Evolutionary conservation across 768 basidiomycete species (phyloP).

Genomic region (Scleroderma bovista): DNA sequence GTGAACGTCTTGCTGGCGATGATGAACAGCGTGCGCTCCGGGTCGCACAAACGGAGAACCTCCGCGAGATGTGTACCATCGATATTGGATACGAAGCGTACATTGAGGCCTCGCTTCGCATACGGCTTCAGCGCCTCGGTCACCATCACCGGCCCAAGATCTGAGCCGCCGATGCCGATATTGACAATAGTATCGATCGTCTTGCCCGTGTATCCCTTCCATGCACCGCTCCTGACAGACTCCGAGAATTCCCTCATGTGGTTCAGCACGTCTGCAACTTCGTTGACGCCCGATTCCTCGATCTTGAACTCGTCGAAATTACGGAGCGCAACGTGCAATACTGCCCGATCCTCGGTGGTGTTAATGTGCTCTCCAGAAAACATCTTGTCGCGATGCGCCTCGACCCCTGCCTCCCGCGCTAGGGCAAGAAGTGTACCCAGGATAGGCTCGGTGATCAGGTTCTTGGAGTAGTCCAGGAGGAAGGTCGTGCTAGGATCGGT

Average conservation of each 20-base stretch:
- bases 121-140: slow-evolving; percentile 95
- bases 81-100: slow-evolving; percentile 94
- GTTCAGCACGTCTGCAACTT: slow-evolving; percentile 76
- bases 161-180: slow-evolving; percentile 98
- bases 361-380: slow-evolving; percentile 96
- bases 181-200: slow-evolving; percentile 92
- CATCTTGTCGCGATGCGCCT: no score
- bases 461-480: slow-evolving; percentile 96
- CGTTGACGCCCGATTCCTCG: slow-evolving; percentile 71
- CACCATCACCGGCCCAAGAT: slow-evolving; percentile 98
- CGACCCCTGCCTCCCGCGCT: slow-evolving; percentile 81
- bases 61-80: slow-evolving; percentile 97
- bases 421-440: slow-evolving; percentile 72
- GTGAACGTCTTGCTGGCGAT: slow-evolving; percentile 99
- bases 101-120: slow-evolving; percentile 79
- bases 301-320: slow-evolving; percentile 76
- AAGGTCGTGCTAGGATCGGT: slow-evolving; percentile 68
- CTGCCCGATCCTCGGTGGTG: slow-evolving; percentile 96
- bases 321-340: slow-evolving; percentile 91
- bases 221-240: slow-evolving; percentile 74
- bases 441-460: slow-evolving; percentile 85
- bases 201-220: slow-evolving; percentile 99
- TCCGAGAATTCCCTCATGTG: slow-evolving; percentile 93
- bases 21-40: slow-evolving; percentile 94
- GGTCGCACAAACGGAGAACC: slow-evolving; percentile 71